These are phyloP conservation scores for Coemansia sp. DNA, from an alignment of 192 early-diverging fungal species.

Conservation along the genomic window DNA sequence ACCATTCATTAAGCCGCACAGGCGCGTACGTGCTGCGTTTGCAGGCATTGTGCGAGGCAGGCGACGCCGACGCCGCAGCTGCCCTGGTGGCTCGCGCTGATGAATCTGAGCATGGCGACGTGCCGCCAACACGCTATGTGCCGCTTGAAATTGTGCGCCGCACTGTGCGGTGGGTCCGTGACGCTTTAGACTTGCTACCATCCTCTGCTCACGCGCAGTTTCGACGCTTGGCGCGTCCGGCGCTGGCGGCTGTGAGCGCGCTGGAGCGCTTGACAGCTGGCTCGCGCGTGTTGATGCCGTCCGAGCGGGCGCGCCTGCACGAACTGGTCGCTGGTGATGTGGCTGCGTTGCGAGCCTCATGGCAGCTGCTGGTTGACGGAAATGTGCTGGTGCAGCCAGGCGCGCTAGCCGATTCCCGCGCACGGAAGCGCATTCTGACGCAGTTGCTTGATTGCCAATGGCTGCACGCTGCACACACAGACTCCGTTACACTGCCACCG, in stretches of 20 bases:
- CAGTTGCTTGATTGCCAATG: constrained; percentile 42
- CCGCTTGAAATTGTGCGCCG: constrained; percentile 41
- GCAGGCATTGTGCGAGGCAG: constrained; percentile 54
- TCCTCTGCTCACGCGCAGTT: constrained; percentile 30
- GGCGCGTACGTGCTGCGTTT: constrained; percentile 59
- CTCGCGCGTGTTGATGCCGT: not conserved
- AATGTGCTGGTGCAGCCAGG: constrained; percentile 50
- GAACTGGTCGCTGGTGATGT: constrained; percentile 20
- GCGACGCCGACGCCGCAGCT: constrained; percentile 19
- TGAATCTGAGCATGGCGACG: constrained; percentile 25
- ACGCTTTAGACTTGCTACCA: constrained; percentile 36
- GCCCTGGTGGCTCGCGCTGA: constrained; percentile 23
- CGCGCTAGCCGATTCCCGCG: constrained; percentile 30
- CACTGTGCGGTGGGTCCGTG: constrained; percentile 42
- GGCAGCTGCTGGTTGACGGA: constrained; percentile 47
- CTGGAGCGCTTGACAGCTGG: constrained; percentile 15
- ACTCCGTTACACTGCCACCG: constrained; percentile 13
- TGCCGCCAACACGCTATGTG: constrained; percentile 11
- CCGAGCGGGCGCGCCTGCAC: constrained; percentile 17
- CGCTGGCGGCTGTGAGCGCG: constrained; percentile 19
- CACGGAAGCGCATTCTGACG: constrained; percentile 34
- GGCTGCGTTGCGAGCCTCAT: constrained; percentile 22
- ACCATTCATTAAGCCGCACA: constrained; percentile 57
- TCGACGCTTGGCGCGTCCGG: constrained; percentile 11
- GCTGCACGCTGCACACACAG: constrained; percentile 8